Evolutionary conservation across 1,139 yeast species (phyloP).

Genomic region (Pichia sp.): DNA sequence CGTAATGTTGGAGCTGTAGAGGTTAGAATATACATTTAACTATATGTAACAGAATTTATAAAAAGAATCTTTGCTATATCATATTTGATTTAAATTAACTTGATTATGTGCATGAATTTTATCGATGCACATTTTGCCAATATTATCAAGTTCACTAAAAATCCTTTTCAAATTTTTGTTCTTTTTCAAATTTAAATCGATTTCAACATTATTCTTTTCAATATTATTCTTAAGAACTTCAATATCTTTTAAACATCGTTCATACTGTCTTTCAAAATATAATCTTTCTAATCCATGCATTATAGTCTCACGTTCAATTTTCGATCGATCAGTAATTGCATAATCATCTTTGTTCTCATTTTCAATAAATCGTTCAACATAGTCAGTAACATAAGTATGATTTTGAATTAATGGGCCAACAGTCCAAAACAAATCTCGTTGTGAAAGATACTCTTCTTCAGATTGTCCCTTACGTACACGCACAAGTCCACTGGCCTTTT

Average conservation of each 20-base stretch:
- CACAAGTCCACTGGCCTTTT: constrained; percentile 35
- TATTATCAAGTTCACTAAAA: constrained; percentile 39
- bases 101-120: constrained; percentile 16
- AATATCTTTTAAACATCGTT: constrained; percentile 39
- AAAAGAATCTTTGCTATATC: no score
- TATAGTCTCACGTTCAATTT: constrained; percentile 22
- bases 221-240: constrained; percentile 30
- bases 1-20: constrained; percentile 58
- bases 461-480: constrained; percentile 52
- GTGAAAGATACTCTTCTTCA: constrained; percentile 45
- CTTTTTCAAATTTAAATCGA: constrained; percentile 19
- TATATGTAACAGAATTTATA: not conserved
- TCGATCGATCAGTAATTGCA: constrained; percentile 14
- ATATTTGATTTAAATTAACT: constrained; percentile 28
- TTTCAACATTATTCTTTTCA: constrained; percentile 22
- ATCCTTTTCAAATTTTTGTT: constrained; percentile 40
- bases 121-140: constrained; percentile 37
- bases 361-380: constrained; percentile 4
- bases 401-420: constrained; percentile 41
- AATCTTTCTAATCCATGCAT: constrained; percentile 41
- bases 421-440: constrained; percentile 38
- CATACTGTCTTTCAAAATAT: constrained; percentile 43
- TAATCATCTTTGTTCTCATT: constrained; percentile 17
- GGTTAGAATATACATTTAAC: constrained; percentile 34
- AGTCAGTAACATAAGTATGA: constrained; percentile 35